phyloP scores from a whole-genome alignment of 75 land plant genomes.

The Selaginella moellendorffii region DNA sequence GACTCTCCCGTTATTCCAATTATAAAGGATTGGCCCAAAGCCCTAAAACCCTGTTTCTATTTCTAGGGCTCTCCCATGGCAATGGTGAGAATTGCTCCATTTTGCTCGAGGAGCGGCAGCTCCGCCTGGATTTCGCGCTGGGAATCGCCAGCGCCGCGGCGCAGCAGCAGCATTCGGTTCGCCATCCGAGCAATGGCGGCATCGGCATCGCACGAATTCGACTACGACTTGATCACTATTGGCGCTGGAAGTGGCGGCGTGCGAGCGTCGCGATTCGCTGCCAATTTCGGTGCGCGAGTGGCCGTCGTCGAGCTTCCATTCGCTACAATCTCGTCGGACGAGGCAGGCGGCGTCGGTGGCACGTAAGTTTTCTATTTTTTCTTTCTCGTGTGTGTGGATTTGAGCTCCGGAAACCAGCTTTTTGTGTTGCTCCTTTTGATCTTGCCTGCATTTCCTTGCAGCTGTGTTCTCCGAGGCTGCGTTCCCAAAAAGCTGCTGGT shows the following conservation, averaged over 20 bases:
- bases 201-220: constrained; percentile 35
- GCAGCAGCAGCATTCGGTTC: too few species aligned
- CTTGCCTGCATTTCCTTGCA: constrained; percentile 13
- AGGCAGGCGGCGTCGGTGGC: constrained; percentile 87
- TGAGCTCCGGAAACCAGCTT: too few species aligned
- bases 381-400: not conserved
- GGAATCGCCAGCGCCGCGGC: too few species aligned
- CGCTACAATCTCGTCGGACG: constrained; percentile 76
- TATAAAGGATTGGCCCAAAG: too few species aligned
- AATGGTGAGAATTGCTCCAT: too few species aligned
- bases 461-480: constrained; percentile 98
- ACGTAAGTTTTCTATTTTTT: too few species aligned
- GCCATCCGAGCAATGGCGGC: too few species aligned
- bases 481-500: constrained; percentile 94
- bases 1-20: too few species aligned
- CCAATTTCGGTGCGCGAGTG: constrained; percentile 69
- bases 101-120: too few species aligned
- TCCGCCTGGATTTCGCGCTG: too few species aligned
- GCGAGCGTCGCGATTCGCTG: constrained; percentile 88
- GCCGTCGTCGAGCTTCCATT: constrained; percentile 94
- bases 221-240: constrained; percentile 85
- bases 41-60: too few species aligned
- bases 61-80: too few species aligned
- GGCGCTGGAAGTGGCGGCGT: constrained; percentile 98
- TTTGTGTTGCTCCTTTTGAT: constrained; percentile 30